Base-by-base conservation (phyloP, 371 early-diverging fungal species). In the Saksenaea vasiformis region DNA sequence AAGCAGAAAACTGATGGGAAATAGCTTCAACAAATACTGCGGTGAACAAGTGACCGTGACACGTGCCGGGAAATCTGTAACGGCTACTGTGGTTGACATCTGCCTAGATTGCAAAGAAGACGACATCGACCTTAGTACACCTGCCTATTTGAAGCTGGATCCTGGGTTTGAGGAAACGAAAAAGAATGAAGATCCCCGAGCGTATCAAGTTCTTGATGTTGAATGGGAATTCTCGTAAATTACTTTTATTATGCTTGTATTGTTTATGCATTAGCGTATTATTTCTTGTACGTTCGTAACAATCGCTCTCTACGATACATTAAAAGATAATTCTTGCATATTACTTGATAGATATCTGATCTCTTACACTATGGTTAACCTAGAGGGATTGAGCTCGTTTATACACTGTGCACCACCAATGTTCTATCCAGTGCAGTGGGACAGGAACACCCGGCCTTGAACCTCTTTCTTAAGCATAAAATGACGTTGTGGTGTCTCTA, bases 11-110 rank as follows among this genome's bases (percentile, higher is more conserved):
- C 44, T 44, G n/a, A 44, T 44, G 44, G 44, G 44, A 5, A 37
- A 51, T 51, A 58, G 54, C n/a, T n/a, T n/a, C 1, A 78, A 76
- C 5, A 54, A 70, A 0, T 69, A 78, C 15, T 88, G 89, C 55
- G 83, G 84, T 34, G 72, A 78, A 62, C 14, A 38, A 9, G 71
- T 82, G 27, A 76, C 53, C 1, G 60, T 76, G 9, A 72, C 61
- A 9, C 74, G 73, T n/a, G 69, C 69, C 1, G 58, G 56, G 38
- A 76, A 77, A 9, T 61, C 67, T 5, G 81, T 84, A 27, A 76
- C 71, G n/a, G 83, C 77, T 26, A 78, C 26, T 0, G 71, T 83
- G n/a, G 76, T 82, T 22, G 87, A 87, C 64, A 79, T 80, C 2
- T 87, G 87, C 56, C 84, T 81, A 5, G 61, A 54, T 1, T 87